These are phyloP conservation scores for Dactylonectria macrodidyma DNA, from an alignment of 2,329 filamentous ascomycete genomes.

Conservation along the genomic window DNA sequence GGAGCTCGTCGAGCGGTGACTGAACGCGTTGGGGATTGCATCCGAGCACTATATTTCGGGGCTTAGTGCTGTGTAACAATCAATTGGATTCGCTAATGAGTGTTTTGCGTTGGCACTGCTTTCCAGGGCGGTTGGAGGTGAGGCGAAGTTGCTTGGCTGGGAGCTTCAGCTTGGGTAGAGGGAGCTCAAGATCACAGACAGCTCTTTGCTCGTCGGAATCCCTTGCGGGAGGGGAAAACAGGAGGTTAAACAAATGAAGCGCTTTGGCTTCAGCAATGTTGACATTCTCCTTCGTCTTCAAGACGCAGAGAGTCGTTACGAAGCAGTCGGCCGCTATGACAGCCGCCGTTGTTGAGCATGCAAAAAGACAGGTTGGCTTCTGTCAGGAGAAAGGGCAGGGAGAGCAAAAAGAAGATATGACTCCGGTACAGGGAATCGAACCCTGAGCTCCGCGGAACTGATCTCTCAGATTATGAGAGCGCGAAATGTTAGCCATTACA, in stretches of 20 bases:
- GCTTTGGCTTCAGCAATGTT: neutral
- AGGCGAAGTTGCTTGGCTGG: neutral
- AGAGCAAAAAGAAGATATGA: too few species aligned
- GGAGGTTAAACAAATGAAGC: neutral
- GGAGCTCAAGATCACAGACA: neutral
- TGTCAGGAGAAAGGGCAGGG: neutral
- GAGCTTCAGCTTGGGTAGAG: neutral
- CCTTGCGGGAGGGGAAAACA: neutral
- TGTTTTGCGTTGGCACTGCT: neutral
- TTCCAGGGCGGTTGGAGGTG: neutral
- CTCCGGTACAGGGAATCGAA: conserved; percentile 47
- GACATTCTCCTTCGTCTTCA: neutral
- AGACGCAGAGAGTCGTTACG: neutral
- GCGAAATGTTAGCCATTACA: conserved; percentile 45
- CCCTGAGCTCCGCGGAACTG: conserved; percentile 45
- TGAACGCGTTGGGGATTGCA: too few species aligned
- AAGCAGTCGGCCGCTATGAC: neutral
- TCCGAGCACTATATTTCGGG: neutral
- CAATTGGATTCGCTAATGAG: neutral
- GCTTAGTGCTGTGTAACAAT: neutral
- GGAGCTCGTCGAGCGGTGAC: neutral
- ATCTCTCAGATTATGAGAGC: conserved; percentile 40
- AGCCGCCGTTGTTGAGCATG: too few species aligned
- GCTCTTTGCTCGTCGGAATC: neutral
- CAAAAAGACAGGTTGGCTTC: conserved; percentile 6